Evolutionary conservation across 2,329 filamentous ascomycete species (phyloP).

Genomic region (Fusarium floridanum): DNA sequence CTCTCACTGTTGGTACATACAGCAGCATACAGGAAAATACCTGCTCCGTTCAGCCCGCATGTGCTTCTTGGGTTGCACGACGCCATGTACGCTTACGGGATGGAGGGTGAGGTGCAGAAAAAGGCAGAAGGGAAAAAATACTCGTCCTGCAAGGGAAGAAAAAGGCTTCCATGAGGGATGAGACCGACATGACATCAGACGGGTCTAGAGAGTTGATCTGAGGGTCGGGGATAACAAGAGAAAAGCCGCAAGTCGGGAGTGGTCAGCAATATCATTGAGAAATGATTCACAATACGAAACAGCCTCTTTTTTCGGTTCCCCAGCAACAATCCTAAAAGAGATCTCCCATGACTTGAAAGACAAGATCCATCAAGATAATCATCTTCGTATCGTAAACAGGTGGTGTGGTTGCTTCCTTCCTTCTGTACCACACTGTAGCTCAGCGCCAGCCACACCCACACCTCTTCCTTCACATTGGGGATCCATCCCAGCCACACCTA

Average conservation of each 20-base stretch:
- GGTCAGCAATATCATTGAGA: neutral
- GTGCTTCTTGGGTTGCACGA: constrained; percentile 18
- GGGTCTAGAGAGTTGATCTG: neutral
- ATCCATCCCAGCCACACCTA: constrained; percentile 24
- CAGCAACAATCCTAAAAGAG: neutral
- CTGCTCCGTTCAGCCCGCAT: neutral
- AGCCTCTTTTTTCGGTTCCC: neutral
- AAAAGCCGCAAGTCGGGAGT: neutral
- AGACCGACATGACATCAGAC: constrained; percentile 39
- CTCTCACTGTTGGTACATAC: neutral
- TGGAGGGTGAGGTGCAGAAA: constrained; percentile 16
- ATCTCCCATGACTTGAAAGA: constrained; percentile 1
- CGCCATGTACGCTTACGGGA: constrained; percentile 15
- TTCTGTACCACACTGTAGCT: neutral
- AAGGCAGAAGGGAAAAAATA: neutral
- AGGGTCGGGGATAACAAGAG: neutral
- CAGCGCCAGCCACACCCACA: constrained; percentile 8
- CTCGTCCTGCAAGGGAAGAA: constrained; percentile 6
- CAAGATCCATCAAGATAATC: neutral
- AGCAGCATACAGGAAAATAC: neutral
- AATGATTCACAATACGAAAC: constrained; percentile 29
- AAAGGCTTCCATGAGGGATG: constrained; percentile 31
- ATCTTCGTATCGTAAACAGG: constrained; percentile 29
- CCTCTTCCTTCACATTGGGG: neutral
- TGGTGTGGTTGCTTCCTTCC: constrained; percentile 31